Base-by-base conservation (phyloP, 805 yeast species). In the Saitoella complicata region DNA sequence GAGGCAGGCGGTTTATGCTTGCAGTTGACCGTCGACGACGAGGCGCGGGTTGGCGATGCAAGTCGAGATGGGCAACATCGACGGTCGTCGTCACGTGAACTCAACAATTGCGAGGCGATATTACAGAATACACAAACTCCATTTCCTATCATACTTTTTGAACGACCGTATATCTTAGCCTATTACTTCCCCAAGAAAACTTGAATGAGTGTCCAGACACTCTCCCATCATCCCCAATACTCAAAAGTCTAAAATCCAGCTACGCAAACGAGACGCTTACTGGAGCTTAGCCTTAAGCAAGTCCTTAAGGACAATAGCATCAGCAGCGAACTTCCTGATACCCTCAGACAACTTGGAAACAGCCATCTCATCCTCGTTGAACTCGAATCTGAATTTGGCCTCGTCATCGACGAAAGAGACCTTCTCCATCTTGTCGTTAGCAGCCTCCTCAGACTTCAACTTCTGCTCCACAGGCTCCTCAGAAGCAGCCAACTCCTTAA, bases 291-390 rank as follows among this genome's bases (percentile, higher is more conserved):
- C 39, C 54, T 53, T 48, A 45, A 53, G 35, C 36, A 47, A 37
- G 31, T 44, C 56, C 29, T 46, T 47, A 8, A 91, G 75, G 46
- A 95, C 79, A 57, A 69, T 77, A 58, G 93, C 80, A 66, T 91
- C 99, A 65, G 81, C 88, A 58, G 95, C 83, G 68, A 91, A 91
- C 66, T 78, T 77, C 75, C 97, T 82, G 71, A 91, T 91, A 76
- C 99, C 99, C 64, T 91, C 95, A 43, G 95, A 69, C 63, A 91
- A 76, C 73, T 91, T 91, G 72, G 85, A 96, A 54, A 95, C 85
- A 57, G 96, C 93, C 97, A 91, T 88, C 53, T 91, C 91, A 65
- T 91, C 97, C 66, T 91, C 94, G 70, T 91, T 88, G 57, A 91
- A 70, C 49, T 69, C 73, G 72, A 75, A 84, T 75, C 95, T 83